These are phyloP conservation scores for Actinomortierella wolfii DNA, from an alignment of 371 early-diverging fungal genomes.

Conservation along the genomic window DNA sequence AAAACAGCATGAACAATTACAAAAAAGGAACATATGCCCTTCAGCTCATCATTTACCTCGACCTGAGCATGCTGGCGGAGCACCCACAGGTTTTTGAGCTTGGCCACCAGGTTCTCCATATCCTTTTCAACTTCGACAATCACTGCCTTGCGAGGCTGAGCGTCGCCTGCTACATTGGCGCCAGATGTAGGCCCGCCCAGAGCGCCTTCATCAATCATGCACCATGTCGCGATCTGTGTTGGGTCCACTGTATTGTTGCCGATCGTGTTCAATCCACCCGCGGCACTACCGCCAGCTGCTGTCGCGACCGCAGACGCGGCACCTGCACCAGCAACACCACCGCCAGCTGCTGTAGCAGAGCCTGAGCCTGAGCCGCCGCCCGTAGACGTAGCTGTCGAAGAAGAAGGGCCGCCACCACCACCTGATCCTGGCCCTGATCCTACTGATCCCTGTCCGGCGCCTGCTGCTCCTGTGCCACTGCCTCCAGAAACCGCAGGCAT, in stretches of 20 bases:
- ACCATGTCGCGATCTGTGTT: constrained; percentile 17
- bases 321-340: constrained; percentile 1
- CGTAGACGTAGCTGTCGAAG: constrained; percentile 4
- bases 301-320: constrained; percentile 5
- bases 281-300: constrained; percentile 9
- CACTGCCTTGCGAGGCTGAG: constrained; percentile 19
- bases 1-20: no score
- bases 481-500: neutral
- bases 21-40: no score
- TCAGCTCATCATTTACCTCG: constrained; percentile 27
- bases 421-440: constrained; percentile 7
- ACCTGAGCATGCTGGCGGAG: constrained; percentile 44
- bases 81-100: constrained; percentile 42
- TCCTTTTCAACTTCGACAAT: constrained; percentile 43
- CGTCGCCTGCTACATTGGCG: neutral
- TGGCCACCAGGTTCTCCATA: constrained; percentile 31
- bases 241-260: no score
- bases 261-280: constrained; percentile 18
- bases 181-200: constrained; percentile 10
- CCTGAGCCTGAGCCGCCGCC: constrained; percentile 5
- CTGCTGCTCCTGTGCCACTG: constrained; percentile 5
- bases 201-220: constrained; percentile 45
- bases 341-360: constrained; percentile 11
- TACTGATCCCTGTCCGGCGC: constrained; percentile 3
- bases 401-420: constrained; percentile 10